Base-by-base conservation (phyloP, 169 alveolate species). In the Eimeria maxima region DNA sequence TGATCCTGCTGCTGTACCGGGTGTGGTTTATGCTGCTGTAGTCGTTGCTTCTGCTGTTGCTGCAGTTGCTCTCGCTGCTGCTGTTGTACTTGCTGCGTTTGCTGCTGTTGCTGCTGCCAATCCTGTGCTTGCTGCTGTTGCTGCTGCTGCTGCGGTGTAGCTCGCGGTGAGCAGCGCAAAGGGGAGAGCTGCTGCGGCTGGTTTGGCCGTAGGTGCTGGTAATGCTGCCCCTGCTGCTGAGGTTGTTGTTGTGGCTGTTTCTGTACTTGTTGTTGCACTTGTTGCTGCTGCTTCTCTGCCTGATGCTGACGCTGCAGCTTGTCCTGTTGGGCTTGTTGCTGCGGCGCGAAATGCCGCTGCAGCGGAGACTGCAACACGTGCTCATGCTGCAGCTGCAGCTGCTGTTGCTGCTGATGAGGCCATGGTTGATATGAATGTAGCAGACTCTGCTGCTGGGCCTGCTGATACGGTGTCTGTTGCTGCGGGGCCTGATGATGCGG, bases 161-260 rank as follows among this genome's bases (percentile, higher is more conserved):
- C 4, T 14, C 24, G 7, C 3, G 67, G 67, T 69, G 80, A 27
- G 45, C 47, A 69, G 80, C 42, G 80, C 80, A 69, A 20, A 44
- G 80, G 42, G 47, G 80, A 69, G 80, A 5, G 42, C 45, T 69
- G 47, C 80, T 69, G 80, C 80, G 42, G 45, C 27, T 69, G 18
- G 80, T 0, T 14, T 65, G 18, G 76, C 57, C 45, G 80, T 27
- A 10, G 47, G 73, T 81, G 71, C 50, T 47, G 90, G 33, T 16
- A 38, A 24, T 45, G 90, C 74, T 50, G 71, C 71, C 53, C 74
- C 44, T 81, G 90, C 90, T 81, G 71, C 90, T 50, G 90, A 22
- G 10, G 90, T 7, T 27, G 90, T 65, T 38, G 67, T 47, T 81
- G 67, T 53, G 4, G 71, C 29, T 11, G 71, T 47, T 24, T 44